phyloP scores from a whole-genome alignment of 768 basidiomycete genomes.

The Tulasnella sp. region DNA sequence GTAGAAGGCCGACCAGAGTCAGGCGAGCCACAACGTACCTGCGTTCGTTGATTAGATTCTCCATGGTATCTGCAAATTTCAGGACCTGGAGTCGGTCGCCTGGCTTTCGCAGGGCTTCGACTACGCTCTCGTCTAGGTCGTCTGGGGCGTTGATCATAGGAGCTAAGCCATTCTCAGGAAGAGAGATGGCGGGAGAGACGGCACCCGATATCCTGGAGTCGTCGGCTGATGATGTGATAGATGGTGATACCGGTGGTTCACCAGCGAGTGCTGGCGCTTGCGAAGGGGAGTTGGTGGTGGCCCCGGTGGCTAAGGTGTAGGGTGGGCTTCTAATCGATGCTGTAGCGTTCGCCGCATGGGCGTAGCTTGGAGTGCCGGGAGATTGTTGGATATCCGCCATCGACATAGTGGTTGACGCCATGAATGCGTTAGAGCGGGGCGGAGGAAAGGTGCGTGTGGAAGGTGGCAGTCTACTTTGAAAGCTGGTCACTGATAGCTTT shows the following conservation, averaged over 20 bases:
- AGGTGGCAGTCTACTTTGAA: conserved; percentile 1
- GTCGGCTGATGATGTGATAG: not conserved
- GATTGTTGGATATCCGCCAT: not conserved
- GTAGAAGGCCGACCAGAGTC: not conserved
- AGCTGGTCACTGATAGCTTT: not conserved
- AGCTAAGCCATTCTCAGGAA: not conserved
- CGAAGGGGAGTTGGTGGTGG: not conserved
- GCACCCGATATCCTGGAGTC: not conserved
- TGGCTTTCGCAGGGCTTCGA: conserved; percentile 70
- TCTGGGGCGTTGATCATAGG: not conserved
- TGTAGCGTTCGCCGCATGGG: not conserved
- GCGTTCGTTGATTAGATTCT: conserved; percentile 65
- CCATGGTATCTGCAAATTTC: conserved; percentile 83
- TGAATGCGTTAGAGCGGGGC: not conserved
- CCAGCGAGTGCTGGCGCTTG: not conserved
- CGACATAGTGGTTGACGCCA: not conserved
- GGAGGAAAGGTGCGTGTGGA: not conserved
- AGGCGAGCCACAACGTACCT: conserved; percentile 42
- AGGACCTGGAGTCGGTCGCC: conserved; percentile 84
- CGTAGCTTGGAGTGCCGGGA: not conserved
- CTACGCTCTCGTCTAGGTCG: conserved; percentile 69
- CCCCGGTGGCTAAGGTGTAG: not conserved
- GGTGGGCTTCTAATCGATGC: not conserved
- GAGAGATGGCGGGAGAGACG: not conserved
- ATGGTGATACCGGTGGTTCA: not conserved